Conservation (phyloP, 345 rosid species). For the Pseudoturritis turrita region DNA sequence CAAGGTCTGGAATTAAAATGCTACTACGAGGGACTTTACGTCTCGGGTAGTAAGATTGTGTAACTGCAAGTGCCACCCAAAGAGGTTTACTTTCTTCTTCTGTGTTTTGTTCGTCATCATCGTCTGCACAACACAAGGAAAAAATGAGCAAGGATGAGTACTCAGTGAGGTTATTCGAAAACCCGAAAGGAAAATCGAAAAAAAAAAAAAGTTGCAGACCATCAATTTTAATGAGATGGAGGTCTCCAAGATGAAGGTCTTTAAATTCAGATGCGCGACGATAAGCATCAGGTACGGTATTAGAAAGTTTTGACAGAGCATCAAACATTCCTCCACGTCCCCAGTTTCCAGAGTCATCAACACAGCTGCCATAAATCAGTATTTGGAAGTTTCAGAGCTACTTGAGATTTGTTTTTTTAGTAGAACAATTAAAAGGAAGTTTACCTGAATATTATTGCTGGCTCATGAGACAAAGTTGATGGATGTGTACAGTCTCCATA, state of each 20-base stretch:
- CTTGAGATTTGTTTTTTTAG: background rate
- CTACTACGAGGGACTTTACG: conserved; percentile 66
- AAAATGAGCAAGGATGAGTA: background rate
- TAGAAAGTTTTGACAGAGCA: conserved; percentile 57
- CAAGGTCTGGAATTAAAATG: conserved; percentile 69
- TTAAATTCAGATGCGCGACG: conserved; percentile 53
- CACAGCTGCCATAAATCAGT: conserved; percentile 48
- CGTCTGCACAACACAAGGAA: conserved; percentile 35
- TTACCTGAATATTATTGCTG: conserved; percentile 77
- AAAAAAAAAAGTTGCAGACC: conserved; percentile 33
- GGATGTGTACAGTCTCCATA: conserved; percentile 85
- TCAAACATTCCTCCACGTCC: conserved; percentile 89
- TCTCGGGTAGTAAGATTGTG: conserved; percentile 68
- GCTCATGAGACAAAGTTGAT: conserved; percentile 52
- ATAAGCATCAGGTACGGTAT: conserved; percentile 50
- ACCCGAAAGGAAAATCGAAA: background rate
- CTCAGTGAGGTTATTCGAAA: background rate
- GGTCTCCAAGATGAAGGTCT: conserved; percentile 86
- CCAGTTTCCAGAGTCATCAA: conserved; percentile 89
- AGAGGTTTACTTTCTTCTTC: conserved; percentile 26
- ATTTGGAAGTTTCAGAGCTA: background rate
- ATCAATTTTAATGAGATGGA: conserved; percentile 61
- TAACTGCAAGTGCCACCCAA: conserved; percentile 81
- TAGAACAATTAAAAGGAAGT: background rate
- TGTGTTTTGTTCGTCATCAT: conserved; percentile 30